phyloP scores from a whole-genome alignment of 805 yeast species.

The Pichia nakasei region DNA sequence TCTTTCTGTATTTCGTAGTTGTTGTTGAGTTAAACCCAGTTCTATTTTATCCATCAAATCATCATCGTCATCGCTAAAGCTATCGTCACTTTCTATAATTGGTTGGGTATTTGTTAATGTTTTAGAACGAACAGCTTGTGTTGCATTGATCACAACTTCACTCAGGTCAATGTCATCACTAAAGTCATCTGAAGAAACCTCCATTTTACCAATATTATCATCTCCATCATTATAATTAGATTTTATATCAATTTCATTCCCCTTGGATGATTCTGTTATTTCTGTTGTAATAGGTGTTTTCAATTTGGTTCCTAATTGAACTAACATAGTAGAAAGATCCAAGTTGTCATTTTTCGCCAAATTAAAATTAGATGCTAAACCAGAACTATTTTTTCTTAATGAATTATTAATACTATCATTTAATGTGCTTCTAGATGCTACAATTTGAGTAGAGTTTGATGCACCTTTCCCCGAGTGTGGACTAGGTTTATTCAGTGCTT shows the following conservation, averaged over 20 bases:
- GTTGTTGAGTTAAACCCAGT: not conserved
- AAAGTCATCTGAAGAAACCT: slow-evolving; percentile 17
- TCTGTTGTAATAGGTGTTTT: not conserved
- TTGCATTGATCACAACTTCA: slow-evolving; percentile 7
- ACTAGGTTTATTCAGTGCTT: not conserved
- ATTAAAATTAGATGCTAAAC: too few relatives aligned
- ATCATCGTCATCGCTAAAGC: slow-evolving; percentile 24
- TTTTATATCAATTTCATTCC: not conserved
- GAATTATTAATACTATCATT: slow-evolving; percentile 28
- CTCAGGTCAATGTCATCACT: slow-evolving; percentile 26
- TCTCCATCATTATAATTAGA: not conserved
- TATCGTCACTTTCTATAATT: slow-evolving; percentile 10
- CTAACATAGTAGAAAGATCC: slow-evolving; percentile 21
- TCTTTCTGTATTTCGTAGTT: not conserved
- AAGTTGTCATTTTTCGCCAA: slow-evolving; percentile 3
- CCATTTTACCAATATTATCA: not conserved
- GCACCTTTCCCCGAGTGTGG: slow-evolving; percentile 1
- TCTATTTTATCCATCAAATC: slow-evolving; percentile 15
- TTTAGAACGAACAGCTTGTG: not conserved
- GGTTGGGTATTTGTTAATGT: not conserved
- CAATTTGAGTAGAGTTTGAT: slow-evolving; percentile 6
- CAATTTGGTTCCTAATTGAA: slow-evolving; percentile 17
- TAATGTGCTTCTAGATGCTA: slow-evolving; percentile 20
- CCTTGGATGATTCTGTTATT: not conserved
- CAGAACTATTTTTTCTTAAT: slow-evolving; percentile 25